phyloP scores from a whole-genome alignment of 2,329 filamentous ascomycete genomes.

The Diaporthe sp. region DNA sequence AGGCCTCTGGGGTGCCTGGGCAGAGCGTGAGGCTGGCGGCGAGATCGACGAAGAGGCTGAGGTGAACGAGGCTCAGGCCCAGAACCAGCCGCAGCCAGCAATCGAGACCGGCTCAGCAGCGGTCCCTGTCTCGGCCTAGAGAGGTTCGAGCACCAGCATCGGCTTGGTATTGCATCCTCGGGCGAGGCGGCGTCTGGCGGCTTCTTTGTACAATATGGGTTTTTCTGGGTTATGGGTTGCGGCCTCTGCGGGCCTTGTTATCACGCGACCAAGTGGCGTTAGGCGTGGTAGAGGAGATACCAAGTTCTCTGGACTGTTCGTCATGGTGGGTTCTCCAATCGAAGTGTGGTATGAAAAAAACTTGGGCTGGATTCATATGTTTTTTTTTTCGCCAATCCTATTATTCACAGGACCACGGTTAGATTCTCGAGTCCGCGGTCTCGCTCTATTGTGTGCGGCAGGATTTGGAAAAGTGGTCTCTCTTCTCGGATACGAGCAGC shows the following conservation, averaged over 20 bases:
- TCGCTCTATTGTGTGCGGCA: slow-evolving; percentile 15
- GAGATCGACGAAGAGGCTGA: slow-evolving; percentile 70
- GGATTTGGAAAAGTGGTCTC: slow-evolving; percentile 19
- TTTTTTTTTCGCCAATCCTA: background rate
- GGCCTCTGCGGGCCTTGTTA: slow-evolving; percentile 26
- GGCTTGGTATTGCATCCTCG: slow-evolving; percentile 18
- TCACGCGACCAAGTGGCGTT: slow-evolving; percentile 42
- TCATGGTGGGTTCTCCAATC: slow-evolving; percentile 22
- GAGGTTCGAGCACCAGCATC: slow-evolving; percentile 1
- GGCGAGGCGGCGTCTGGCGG: slow-evolving; percentile 4
- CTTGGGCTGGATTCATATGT: slow-evolving; percentile 19
- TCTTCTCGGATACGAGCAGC: slow-evolving; percentile 19
- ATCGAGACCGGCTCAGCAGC: slow-evolving; percentile 45
- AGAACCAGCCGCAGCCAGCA: slow-evolving; percentile 51
- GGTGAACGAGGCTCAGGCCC: slow-evolving; percentile 42
- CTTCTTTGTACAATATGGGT: slow-evolving; percentile 40
- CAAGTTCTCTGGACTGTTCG: slow-evolving; percentile 32
- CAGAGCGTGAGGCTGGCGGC: slow-evolving; percentile 79
- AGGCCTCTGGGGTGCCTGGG: slow-evolving; percentile 98
- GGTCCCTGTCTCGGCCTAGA: slow-evolving; percentile 41
- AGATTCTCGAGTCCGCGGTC: slow-evolving; percentile 5
- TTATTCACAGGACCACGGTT: background rate
- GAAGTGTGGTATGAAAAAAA: slow-evolving; percentile 27
- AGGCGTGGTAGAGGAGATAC: slow-evolving; percentile 40
- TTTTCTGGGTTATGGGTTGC: slow-evolving; percentile 29